Base-by-base conservation (phyloP, 345 rosid genomes). In the Populus ilicifolia region DNA sequence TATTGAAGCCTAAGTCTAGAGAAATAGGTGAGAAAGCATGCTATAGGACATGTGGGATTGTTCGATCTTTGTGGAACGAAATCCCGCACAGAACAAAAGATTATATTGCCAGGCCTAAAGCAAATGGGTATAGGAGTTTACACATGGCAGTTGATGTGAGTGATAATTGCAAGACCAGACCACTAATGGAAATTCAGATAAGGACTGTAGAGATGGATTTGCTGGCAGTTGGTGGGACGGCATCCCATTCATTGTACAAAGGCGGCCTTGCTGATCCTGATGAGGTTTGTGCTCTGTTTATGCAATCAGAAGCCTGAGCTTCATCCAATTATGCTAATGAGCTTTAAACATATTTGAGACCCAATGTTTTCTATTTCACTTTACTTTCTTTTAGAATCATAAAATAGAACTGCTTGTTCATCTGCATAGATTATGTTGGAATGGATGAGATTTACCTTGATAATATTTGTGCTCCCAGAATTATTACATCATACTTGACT, bases 141-240 rank as follows among this genome's bases (percentile, higher is more conserved):
- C 99, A 95, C 74, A 90, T 95, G 99, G 98, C 97, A 9, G 96
- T 93, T 80, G 94, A 95, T 79, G 91, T 89, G 52, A 93, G 96
- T 71, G 92, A 91, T 69, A 77, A 81, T 43, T 87, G 85, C 78
- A 81, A 74, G 83, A 73, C 75, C 18, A 88, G 87, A 86, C 99
- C 99, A 0, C 84, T 86, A 62, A 91, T 95, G 99, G 99, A 95
- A 77, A 89, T 95, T 83, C 97, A 95, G 83, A 93, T 95, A 68
- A 87, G 97, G 69, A 91, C 98, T 68, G 74, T 68, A 33, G 96
- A 91, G 76, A 95, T 95, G 98, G 97, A 95, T 79, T 82, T 80
- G 83, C 83, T 84, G 76, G 97, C 99, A 56, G 91, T 84, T 23
- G 93, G 87, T 72, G 99, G 99, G 71, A 81, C 92, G 35, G 98